Evolutionary conservation across 2,329 filamentous ascomycete genomes (phyloP), one percentile per base, ranked within the genome.

Genomic region (Penicillium sp.): DNA sequence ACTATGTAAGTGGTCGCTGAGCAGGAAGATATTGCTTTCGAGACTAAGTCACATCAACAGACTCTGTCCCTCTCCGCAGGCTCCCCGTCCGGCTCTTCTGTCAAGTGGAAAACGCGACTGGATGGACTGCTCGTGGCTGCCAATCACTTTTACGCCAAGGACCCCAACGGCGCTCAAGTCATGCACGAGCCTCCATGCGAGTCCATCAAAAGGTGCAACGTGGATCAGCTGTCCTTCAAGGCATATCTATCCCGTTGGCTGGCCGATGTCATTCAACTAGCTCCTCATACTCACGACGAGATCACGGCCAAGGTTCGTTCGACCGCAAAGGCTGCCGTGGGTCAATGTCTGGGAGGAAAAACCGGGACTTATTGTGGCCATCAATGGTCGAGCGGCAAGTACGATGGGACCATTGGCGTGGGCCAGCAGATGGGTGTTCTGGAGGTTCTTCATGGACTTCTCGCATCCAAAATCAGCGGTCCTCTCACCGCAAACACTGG

Each of bases 191-290:
- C 72, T 33, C 74, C 79, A 8, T 86, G 83, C 60, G 82, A 85
- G 61, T 65, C 59, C 40, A 59, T 71, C 47, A 62, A 70, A 52
- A 73, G 66, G 13, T 85, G 82, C 67, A 78, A 83, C 62, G 72
- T 76, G 12, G 82, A 85, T 54, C 80, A 84, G 64, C 76, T 74
- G 41, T 78, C 77, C 1, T 86, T 85, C 73, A 86, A 85, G 65
- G 81, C 80, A 11, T 85, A 83, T 59, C 71, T 85, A 4, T 70
- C 77, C 0, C 78, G 82, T 36, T 86, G 80, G 75, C 71, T 76
- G 67, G 80, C 78, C n/a, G 71, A 75, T 3, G 74, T 79, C 4
- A 75, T 74, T 0, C 77, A 83, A 56, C 69, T 83, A 47, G 81
- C 79, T 0, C 81, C 81, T 0, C 82, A 75, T 56, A 78, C 78